Base-by-base conservation (phyloP, 305 asterid genomes). In the Rubia tinctorum region DNA sequence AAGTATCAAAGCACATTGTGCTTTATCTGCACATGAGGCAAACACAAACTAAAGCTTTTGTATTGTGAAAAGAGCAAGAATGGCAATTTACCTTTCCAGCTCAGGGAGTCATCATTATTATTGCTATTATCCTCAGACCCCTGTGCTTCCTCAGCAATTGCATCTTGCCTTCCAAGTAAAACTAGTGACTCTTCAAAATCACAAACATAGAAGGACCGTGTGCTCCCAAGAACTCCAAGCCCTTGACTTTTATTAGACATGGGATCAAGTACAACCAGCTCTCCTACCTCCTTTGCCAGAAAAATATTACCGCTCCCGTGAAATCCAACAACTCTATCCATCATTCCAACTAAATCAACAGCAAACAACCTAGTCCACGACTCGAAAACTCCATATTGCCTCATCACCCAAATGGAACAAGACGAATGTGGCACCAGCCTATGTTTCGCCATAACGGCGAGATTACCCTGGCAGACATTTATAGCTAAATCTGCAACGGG, bases 371-470 rank as follows among this genome's bases (percentile, higher is more conserved):
- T 84, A 23, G 58, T 77, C 97, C 97, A 90, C 6, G 93, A 84
- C 71, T 79, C 83, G 12, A 49, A 55, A 53, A 84, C 85, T 47
- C 88, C 91, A 68, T 83, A 86, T 64, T 83, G 81, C 80, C 81
- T 79, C 96, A 87, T 87, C 66, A 79, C 72, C 97, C 93, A 91
- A 74, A 91, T 82, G 71, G 72, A 80, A 75, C 85, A 80, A 11
- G 23, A 73, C 49, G 37, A 55, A 69, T 34, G 67, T 17, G 71
- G 72, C 12, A 20, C 53, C 23, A 53, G 78, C 58, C 61, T 73
- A 20, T 55, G 68, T 25, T 77, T 76, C 59, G 77, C 77, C 20
- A 80, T 62, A 74, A 83, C 86, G 17, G 76, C 86, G 53, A 90
- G 84, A 0, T 81, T 80, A 34, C 67, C 83, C 78, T 66, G 82